Percentiles rank a stretch among this genome's conserved stretches.
These are phyloP conservation scores for Penicillium angulare DNA, from an alignment of 495 filamentous ascomycete genomes.

Conservation along the genomic window DNA sequence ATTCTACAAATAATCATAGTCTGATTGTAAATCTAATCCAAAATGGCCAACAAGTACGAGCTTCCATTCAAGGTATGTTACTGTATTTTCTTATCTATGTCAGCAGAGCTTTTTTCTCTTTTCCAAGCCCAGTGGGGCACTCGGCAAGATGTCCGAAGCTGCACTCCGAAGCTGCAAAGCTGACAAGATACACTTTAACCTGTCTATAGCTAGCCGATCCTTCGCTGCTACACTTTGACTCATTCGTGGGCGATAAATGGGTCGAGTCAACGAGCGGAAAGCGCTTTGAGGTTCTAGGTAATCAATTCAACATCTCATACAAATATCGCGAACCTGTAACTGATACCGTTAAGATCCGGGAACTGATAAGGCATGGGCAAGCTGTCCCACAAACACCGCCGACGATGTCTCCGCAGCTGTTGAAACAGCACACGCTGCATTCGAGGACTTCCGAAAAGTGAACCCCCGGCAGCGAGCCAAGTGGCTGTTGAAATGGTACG, in stretches of 20 bases:
- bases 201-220: slow-evolving; percentile 53
- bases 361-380: slow-evolving; percentile 61
- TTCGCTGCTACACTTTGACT: slow-evolving; percentile 56
- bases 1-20: not conserved
- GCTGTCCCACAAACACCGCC: slow-evolving; percentile 57
- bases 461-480: slow-evolving; percentile 61
- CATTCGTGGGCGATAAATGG: slow-evolving; percentile 63
- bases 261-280: slow-evolving; percentile 59
- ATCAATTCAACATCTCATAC: not conserved
- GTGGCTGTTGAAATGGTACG: slow-evolving; percentile 60
- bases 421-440: slow-evolving; percentile 56
- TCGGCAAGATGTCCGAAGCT: slow-evolving; percentile 18
- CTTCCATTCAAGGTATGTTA: slow-evolving; percentile 39
- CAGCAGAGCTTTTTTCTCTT: no score
- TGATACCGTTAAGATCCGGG: slow-evolving; percentile 54
- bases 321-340: not conserved
- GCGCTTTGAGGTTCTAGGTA: slow-evolving; percentile 66
- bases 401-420: slow-evolving; percentile 64
- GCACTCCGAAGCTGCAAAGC: no score
- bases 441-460: slow-evolving; percentile 58
- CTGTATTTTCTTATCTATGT: not conserved
- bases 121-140: no score
- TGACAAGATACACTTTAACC: not conserved
- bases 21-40: not conserved
- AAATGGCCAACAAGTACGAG: slow-evolving; percentile 36